These are phyloP conservation scores for Acer yangbiense DNA, from an alignment of 345 rosid genomes.

Conservation along the genomic window DNA sequence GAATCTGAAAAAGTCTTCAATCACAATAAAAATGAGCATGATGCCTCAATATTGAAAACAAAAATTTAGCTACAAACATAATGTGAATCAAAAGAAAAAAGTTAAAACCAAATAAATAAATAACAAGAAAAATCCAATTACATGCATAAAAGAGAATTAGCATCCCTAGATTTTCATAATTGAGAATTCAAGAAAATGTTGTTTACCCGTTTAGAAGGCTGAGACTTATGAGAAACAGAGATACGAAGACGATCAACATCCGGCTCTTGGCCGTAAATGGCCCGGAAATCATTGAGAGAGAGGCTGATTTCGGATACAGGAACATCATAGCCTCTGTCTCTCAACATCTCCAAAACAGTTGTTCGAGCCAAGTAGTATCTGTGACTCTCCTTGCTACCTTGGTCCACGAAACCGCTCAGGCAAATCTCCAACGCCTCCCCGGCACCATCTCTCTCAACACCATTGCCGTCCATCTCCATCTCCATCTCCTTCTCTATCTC, in stretches of 20 bases:
- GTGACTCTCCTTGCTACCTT: constrained; percentile 66
- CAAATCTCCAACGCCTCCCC: constrained; percentile 34
- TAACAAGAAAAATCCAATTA: too few species aligned
- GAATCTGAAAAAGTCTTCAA: too few species aligned
- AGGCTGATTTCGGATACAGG: constrained; percentile 60
- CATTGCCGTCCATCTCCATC: constrained; percentile 30
- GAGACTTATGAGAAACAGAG: constrained; percentile 49
- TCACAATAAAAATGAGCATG: too few species aligned
- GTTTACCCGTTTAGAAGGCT: constrained; percentile 65
- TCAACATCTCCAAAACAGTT: constrained; percentile 81
- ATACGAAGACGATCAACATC: constrained; percentile 68
- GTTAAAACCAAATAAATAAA: too few species aligned
- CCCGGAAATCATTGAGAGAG: constrained; percentile 69
- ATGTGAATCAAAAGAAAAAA: too few species aligned
- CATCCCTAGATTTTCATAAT: not conserved
- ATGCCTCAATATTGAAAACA: too few species aligned
- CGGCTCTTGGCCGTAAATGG: constrained; percentile 50
- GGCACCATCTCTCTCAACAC: not conserved
- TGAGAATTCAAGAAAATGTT: too few species aligned
- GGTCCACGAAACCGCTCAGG: constrained; percentile 56
- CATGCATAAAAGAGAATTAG: not conserved
- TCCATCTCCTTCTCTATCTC: not conserved
- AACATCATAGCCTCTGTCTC: constrained; percentile 75
- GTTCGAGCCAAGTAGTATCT: constrained; percentile 68
- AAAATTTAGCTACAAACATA: too few species aligned